Evolutionary conservation across 2,329 filamentous ascomycete genomes (phyloP), one percentile per base, ranked within the genome.

Genomic region (Cladosporium sp.): DNA sequence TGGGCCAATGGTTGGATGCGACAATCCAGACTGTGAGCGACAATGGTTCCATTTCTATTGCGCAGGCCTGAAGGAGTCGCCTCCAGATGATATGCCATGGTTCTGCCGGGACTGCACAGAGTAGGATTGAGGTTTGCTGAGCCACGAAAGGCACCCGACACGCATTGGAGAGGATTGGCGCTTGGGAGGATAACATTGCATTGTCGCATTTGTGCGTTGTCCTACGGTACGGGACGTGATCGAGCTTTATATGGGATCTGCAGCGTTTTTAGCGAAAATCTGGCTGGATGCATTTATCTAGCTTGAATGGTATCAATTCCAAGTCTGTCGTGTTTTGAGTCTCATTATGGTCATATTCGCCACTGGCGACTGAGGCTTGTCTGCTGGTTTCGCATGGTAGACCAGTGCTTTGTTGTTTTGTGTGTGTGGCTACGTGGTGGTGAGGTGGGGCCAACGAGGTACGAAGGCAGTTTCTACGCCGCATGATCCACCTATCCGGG

Each of bases 1-100:
- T 5, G 72, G 74, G 14, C 62, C 63, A 73, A 94, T 94, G 91
- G 89, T 94, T 69, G 91, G 90, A 28, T 94, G 91, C 79, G 91
- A 94, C 80, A 92, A 92, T 74, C 55, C 66, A 80, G 80, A 90
- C 78, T 94, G 91, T 79, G 87, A 90, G 70, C 86, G 86, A 40
- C 89, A 93, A 76, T 94, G 91, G 91, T 94, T 93, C 76, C 91
- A 94, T 75, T 84, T 93, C 46, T 87, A 88, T 68, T 94, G 91
- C 72, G 88, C 93, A 3, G 88, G 84, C 4, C 80, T 94, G 21
- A 80, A 83, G 8, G 83, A 86, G 31, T 86, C 89, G 60, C 90
- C 90, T 4, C 29, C 50, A 10, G 63, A 67, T 21, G 67, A 67
- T 6, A 66, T 69, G 65, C 64, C 71, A 21, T 74, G 72, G 72